Percentiles rank a stretch among this genome's conserved stretches.
phyloP scores from a whole-genome alignment of 225 moss, liverwort and hornwort genomes.

The Ulota crispa region DNA sequence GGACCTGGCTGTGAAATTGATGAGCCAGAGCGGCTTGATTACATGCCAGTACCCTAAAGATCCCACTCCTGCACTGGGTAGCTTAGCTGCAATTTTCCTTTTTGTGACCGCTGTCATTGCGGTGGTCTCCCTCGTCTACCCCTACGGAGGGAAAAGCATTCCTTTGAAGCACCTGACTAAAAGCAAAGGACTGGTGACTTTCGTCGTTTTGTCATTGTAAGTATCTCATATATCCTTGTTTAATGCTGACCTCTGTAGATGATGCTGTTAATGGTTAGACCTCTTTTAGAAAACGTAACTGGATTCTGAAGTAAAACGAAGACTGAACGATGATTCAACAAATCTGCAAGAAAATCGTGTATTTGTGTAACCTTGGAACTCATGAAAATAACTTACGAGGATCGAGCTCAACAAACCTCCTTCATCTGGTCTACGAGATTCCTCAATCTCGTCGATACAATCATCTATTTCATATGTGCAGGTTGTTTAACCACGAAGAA shows the following conservation, averaged over 20 bases:
- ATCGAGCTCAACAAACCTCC: neutral
- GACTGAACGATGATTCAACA: neutral
- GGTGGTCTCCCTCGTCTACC: constrained; percentile 56
- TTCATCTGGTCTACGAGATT: neutral
- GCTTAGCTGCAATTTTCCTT: constrained; percentile 64
- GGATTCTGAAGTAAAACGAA: neutral
- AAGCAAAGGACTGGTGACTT: constrained; percentile 70
- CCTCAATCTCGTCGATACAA: neutral
- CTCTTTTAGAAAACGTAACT: neutral
- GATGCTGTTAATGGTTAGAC: neutral
- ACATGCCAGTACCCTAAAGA: constrained; percentile 78
- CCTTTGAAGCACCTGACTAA: constrained; percentile 53
- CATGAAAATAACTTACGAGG: neutral
- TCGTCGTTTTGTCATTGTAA: constrained; percentile 71
- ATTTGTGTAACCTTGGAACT: neutral
- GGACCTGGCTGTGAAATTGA: constrained; percentile 28
- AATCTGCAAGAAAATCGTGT: neutral
- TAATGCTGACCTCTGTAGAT: neutral
- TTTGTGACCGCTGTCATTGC: constrained; percentile 63
- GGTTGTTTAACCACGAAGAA: neutral
- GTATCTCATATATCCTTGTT: constrained; percentile 21
- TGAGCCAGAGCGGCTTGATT: constrained; percentile 30
- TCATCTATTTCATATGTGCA: neutral
- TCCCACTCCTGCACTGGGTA: constrained; percentile 61
- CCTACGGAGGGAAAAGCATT: constrained; percentile 69